phyloP scores from a whole-genome alignment of 768 basidiomycete species.

The Gymnopilus dilepis region DNA sequence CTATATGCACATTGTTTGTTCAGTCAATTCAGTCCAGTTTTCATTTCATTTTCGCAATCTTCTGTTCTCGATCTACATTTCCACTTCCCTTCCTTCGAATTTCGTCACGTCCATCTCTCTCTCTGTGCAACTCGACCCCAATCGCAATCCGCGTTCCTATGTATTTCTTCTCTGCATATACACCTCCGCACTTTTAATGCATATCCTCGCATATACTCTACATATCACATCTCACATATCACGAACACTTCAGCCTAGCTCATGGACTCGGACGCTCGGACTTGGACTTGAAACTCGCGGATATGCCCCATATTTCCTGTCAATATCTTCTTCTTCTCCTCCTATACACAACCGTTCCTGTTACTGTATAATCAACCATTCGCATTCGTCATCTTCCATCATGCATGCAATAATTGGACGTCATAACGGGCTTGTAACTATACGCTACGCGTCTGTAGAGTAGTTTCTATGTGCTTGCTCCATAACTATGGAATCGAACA shows the following conservation, averaged over 20 bases:
- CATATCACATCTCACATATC: too few relatives aligned
- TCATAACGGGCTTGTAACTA: neutral
- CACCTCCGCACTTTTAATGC: neutral
- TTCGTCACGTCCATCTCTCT: too few relatives aligned
- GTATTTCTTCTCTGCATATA: neutral
- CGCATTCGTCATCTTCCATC: too few relatives aligned
- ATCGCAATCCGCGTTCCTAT: too few relatives aligned
- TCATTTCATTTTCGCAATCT: neutral
- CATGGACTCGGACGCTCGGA: conserved; percentile 5
- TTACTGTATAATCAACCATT: too few relatives aligned
- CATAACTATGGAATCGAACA: neutral
- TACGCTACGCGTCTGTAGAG: too few relatives aligned
- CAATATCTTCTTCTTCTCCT: too few relatives aligned
- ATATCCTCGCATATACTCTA: conserved; percentile 1
- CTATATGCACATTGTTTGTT: neutral
- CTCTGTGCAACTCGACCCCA: too few relatives aligned
- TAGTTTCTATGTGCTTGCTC: neutral
- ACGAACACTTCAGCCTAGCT: too few relatives aligned
- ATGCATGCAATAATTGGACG: neutral
- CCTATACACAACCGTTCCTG: neutral
- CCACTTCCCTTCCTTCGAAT: neutral
- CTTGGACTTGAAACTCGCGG: conserved; percentile 2
- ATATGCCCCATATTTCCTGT: too few relatives aligned
- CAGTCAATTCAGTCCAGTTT: neutral
- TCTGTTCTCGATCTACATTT: neutral